Evolutionary conservation across 192 early-diverging fungal species (phyloP), one percentile per base, ranked within the genome.

Genomic region (Entomortierella parvispora): DNA sequence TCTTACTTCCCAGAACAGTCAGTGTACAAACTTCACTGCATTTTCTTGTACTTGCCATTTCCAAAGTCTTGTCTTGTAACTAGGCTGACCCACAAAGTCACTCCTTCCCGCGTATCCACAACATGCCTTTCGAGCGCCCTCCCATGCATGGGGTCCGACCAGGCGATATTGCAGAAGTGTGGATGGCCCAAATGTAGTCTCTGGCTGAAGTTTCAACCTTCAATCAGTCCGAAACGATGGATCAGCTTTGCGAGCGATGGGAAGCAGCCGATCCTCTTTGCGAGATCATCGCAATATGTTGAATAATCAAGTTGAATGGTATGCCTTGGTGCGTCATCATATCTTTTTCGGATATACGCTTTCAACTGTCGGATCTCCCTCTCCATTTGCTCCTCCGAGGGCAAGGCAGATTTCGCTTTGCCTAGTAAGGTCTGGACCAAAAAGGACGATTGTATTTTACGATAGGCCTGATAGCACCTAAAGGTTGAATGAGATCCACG

Each of bases 381-480:
- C 15, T 86, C 76, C 86, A 89, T 87, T 26, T 82, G 67, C 11
- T 46, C 25, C 11, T 69, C 58, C 5, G 83, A 47, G 31, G 88
- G 88, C 18, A 88, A 62, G 2, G 65, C 44, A 11, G 34, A 28
- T 17, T 64, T 43, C 18, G 37, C 23, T 44, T 65, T 63, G 7
- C 80, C 87, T 0, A 76, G 69, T 57, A 83, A 78, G 0, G 82
- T 79, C 15, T 79, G 70, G 1, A 84, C 76, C 1, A 84, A 71
- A 67, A 82, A 86, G 12, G 86, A 78, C 11, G 79, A 52, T 71
- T 90, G 87, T 68, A 90, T 74, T 56, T 90, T 87, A 10, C 67
- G 14, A 87, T 71, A 28, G 87, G 87, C 69, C 86, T 82, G 22
- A 89, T 56, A 14, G 89, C 77, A 0, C 89, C 89, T 28, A 79